A percentile compares a stretch with the other conserved stretches of the same genome.
phyloP scores from a whole-genome alignment of 75 land plant species.

The Sequoiadendron giganteum region DNA sequence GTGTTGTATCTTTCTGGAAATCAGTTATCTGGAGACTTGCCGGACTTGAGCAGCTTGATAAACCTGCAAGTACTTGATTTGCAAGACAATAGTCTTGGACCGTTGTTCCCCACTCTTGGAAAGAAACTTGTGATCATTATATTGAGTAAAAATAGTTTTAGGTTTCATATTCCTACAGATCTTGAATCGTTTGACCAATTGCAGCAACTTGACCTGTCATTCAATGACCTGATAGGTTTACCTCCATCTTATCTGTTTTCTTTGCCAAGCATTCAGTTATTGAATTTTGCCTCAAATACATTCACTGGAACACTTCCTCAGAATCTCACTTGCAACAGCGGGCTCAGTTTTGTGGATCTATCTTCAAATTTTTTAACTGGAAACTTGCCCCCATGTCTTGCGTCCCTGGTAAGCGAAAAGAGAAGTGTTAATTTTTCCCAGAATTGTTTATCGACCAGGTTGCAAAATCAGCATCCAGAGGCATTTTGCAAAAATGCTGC shows the following conservation, averaged over 20 bases:
- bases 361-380: constrained; percentile 77
- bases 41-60: constrained; percentile 50
- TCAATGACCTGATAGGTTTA: constrained; percentile 56
- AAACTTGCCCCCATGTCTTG: constrained; percentile 48
- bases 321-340: constrained; percentile 56
- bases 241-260: constrained; percentile 46
- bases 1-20: constrained; percentile 54
- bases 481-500: constrained; percentile 64
- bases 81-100: constrained; percentile 62
- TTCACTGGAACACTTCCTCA: constrained; percentile 62
- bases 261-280: constrained; percentile 54
- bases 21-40: constrained; percentile 56
- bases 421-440: constrained; percentile 16
- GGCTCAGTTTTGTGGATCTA: constrained; percentile 55
- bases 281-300: constrained; percentile 55
- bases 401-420: constrained; percentile 4
- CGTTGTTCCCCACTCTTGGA: constrained; percentile 59
- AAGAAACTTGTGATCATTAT: constrained; percentile 36
- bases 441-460: constrained; percentile 56
- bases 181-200: constrained; percentile 34
- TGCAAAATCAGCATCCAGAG: constrained; percentile 51
- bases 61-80: constrained; percentile 69
- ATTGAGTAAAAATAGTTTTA: constrained; percentile 56
- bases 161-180: constrained; percentile 36
- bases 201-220: constrained; percentile 63